Base-by-base conservation (phyloP, 441 rosid genomes). In the Manihot esculenta region DNA sequence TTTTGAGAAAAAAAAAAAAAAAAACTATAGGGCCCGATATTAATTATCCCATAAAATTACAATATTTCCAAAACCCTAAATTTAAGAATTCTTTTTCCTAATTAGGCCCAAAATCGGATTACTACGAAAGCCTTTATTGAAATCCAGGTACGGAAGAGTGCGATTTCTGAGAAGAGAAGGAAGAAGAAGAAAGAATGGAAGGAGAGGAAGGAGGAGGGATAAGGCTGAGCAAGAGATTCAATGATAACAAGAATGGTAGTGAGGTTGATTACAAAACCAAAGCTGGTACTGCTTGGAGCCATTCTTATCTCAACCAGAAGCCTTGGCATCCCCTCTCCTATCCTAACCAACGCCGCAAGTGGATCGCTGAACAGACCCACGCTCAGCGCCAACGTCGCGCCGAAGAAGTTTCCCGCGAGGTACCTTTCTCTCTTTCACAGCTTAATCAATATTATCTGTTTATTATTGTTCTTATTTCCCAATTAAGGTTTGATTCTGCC, bases 241-340 rank as follows among this genome's bases (percentile, higher is more conserved):
- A 84, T 64, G 90, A 82, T 56, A 80, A 74, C 59, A 80, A 74
- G 47, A 79, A 76, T 41, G 58, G 74, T 13, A 84, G 84, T 4
- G 99, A 94, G 76, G 99, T 92, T 15, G 97, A 94, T 77, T 90
- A 89, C 88, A 92, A 89, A 89, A 86, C 85, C n/a, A 94, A 90
- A 80, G 69, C 97, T 11, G 99, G 96, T 53, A 92, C 99, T 27
- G 97, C 97, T 6, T 94, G 99, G 97, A 94, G 99, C 86, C 99
- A 94, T 78, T 85, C 92, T 35, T 94, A 82, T 74, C 90, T 94
- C 51, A 94, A 94, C 72, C 99, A 94, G 84, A 94, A 94, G 88
- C 99, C 99, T 66, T 94, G 99, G 99, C 98, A 92, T 83, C 99
- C 99, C 12, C 96, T 94, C 74, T 94, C 99, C 50, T 92, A 94